Conservation (phyloP, 2,329 filamentous ascomycete species). For the Colletotrichum destructivum region DNA sequence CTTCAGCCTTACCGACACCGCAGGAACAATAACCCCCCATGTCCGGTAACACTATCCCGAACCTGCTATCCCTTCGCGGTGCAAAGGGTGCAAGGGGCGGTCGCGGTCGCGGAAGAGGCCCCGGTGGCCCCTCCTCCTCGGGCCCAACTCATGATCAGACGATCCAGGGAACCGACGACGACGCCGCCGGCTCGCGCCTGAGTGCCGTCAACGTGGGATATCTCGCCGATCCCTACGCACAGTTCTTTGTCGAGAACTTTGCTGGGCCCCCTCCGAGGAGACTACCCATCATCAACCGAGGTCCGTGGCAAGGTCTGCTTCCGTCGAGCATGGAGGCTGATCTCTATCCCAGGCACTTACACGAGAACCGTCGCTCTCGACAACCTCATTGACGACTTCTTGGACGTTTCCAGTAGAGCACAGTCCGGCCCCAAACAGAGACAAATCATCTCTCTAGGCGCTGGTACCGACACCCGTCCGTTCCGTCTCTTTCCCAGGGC, state of each 20-base stretch:
- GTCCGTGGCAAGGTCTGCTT: constrained; percentile 61
- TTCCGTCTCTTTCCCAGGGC: constrained; percentile 78
- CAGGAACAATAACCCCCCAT: constrained; percentile 59
- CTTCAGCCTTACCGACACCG: neutral
- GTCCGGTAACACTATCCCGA: constrained; percentile 83
- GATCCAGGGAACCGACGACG: constrained; percentile 91
- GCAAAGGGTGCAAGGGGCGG: constrained; percentile 58
- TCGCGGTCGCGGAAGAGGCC: constrained; percentile 53
- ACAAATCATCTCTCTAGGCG: constrained; percentile 93
- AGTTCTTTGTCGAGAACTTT: constrained; percentile 72
- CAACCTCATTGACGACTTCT: constrained; percentile 79
- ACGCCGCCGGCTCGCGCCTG: constrained; percentile 89
- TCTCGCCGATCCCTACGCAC: constrained; percentile 84
- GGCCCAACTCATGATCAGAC: constrained; percentile 74
- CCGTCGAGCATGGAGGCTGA: constrained; percentile 43
- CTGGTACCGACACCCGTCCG: constrained; percentile 92
- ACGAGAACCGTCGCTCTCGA: constrained; percentile 90
- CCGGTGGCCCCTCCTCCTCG: constrained; percentile 46
- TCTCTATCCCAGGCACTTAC: constrained; percentile 80
- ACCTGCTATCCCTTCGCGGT: constrained; percentile 75
- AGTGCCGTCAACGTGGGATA: constrained; percentile 92
- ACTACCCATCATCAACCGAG: constrained; percentile 94
- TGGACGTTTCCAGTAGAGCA: constrained; percentile 59
- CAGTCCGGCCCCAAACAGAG: constrained; percentile 54
- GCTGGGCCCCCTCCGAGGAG: constrained; percentile 71